Percentiles rank a stretch among this genome's conserved stretches.
phyloP scores from a whole-genome alignment of 2,329 filamentous ascomycete species.

The Exophiala aquamarina region DNA sequence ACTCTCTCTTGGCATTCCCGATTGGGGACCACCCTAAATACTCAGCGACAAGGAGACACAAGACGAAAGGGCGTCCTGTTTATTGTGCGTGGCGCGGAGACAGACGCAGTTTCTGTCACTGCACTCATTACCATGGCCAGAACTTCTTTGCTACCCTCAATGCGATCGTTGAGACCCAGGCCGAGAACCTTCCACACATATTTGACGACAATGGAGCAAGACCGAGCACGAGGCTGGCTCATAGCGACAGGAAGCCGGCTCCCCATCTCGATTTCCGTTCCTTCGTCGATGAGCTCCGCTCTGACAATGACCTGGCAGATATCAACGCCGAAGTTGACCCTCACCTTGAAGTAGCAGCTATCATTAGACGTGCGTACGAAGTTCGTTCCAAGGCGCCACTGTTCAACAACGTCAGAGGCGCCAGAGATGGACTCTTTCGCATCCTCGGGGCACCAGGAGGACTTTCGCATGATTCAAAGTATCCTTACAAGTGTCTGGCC shows the following conservation, averaged over 20 bases:
- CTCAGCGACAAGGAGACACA: no score
- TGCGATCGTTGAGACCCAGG: no score
- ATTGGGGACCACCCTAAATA: no score
- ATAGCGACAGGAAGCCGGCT: neutral
- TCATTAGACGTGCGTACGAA: slow-evolving; percentile 48
- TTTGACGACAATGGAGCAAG: no score
- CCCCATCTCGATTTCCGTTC: slow-evolving; percentile 44
- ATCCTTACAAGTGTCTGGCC: slow-evolving; percentile 45
- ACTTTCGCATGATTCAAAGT: slow-evolving; percentile 34
- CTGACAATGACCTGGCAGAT: slow-evolving; percentile 47
- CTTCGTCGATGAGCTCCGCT: slow-evolving; percentile 45
- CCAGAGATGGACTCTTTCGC: slow-evolving; percentile 46
- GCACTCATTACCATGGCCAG: no score
- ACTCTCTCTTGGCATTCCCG: no score
- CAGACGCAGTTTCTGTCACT: no score
- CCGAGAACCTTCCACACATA: no score
- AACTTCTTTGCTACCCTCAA: no score
- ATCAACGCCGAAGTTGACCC: slow-evolving; percentile 46
- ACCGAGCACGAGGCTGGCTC: no score
- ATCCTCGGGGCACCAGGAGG: slow-evolving; percentile 49
- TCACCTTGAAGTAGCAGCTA: slow-evolving; percentile 49
- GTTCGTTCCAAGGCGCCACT: slow-evolving; percentile 49
- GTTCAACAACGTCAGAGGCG: slow-evolving; percentile 53
- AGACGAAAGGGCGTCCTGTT: no score
- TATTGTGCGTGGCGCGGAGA: no score